Evolutionary conservation across 164 flowering plant species (phyloP).

Genomic region (Chimonanthus salicifolius): DNA sequence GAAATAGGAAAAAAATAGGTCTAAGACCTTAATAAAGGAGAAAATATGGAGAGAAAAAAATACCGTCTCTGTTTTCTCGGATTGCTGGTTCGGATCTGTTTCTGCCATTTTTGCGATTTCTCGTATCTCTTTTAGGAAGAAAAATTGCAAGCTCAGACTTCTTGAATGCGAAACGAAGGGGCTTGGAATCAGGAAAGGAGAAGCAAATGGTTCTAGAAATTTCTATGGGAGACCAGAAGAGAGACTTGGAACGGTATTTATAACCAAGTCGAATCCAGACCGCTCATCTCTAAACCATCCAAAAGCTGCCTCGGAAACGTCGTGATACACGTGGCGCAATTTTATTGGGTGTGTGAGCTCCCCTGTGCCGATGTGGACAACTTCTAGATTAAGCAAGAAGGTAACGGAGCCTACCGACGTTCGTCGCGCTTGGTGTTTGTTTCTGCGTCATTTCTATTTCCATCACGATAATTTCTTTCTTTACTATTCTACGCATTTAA

Average conservation of each 20-base stretch:
- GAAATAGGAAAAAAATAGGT: neutral
- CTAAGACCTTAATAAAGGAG: neutral
- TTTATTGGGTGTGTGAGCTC: neutral
- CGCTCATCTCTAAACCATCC: neutral
- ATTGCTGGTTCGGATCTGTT: neutral
- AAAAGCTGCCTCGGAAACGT: neutral
- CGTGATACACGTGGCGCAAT: neutral
- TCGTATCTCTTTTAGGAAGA: neutral
- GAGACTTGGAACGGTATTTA: too few relatives aligned
- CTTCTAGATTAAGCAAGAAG: neutral
- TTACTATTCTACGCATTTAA: too few relatives aligned
- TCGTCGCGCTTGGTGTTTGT: neutral
- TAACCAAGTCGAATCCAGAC: neutral
- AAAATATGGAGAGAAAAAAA: neutral
- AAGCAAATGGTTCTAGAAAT: neutral
- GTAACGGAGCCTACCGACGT: neutral
- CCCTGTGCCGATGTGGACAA: neutral
- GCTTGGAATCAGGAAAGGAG: neutral
- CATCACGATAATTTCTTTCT: too few relatives aligned
- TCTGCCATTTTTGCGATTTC: neutral
- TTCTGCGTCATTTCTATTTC: neutral
- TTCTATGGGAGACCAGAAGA: neutral
- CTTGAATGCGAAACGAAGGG: neutral
- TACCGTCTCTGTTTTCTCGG: neutral
- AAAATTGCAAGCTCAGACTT: neutral